Percentiles rank a stretch among this genome's conserved stretches.
phyloP scores from a whole-genome alignment of 176 grass and related monocot species.

The Bonia amplexicaulis region DNA sequence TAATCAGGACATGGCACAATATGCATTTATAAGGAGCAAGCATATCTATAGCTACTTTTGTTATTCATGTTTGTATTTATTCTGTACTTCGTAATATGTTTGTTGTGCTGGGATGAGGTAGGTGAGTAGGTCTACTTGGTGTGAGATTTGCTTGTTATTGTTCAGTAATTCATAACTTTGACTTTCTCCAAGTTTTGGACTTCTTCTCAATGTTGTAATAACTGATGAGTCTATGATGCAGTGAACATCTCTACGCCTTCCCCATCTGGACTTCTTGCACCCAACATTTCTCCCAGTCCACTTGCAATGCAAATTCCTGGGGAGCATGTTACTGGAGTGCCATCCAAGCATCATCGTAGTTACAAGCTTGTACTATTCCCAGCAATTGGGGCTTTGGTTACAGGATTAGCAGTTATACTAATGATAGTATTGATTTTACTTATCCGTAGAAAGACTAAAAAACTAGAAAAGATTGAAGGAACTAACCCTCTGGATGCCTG shows the following conservation, averaged over 20 bases:
- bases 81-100: background rate
- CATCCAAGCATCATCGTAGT: conserved; percentile 54
- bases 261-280: conserved; percentile 24
- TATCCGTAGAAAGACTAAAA: conserved; percentile 73
- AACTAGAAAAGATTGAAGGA: conserved; percentile 59
- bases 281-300: conserved; percentile 56
- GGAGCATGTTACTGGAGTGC: conserved; percentile 33
- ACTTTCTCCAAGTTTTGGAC: background rate
- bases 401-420: conserved; percentile 59
- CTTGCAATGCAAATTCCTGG: conserved; percentile 46
- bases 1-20: background rate
- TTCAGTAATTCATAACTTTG: conserved; percentile 1
- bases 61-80: background rate
- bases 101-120: background rate
- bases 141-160: background rate
- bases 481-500: conserved; percentile 25
- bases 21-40: background rate
- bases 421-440: conserved; percentile 73
- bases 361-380: conserved; percentile 53
- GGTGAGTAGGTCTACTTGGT: background rate
- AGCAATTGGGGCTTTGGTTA: conserved; percentile 65
- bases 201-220: conserved; percentile 1
- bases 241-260: conserved; percentile 48
- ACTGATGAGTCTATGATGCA: conserved; percentile 45
- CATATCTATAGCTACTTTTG: background rate